These are phyloP conservation scores for Trichoderma virens DNA, from an alignment of 495 filamentous ascomycete genomes.

Conservation along the genomic window DNA sequence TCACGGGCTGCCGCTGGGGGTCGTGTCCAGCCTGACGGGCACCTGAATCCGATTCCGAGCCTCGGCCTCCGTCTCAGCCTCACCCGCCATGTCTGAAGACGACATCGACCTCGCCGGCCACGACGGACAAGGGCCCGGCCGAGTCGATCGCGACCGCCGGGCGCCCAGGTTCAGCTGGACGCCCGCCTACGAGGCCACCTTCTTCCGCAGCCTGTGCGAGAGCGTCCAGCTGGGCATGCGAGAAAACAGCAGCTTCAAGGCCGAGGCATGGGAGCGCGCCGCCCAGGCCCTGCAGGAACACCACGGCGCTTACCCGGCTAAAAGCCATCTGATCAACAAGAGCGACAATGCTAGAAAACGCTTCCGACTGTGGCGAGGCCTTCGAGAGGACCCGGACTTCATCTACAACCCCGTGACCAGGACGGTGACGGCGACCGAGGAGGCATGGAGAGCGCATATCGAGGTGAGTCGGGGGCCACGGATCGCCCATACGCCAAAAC, in stretches of 20 bases:
- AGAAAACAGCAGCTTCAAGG: slow-evolving; percentile 45
- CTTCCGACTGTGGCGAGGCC: slow-evolving; percentile 45
- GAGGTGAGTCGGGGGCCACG: slow-evolving; percentile 24
- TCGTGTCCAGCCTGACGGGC: background rate
- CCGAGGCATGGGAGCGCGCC: slow-evolving; percentile 44
- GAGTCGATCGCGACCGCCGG: slow-evolving; percentile 26
- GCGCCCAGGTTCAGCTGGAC: slow-evolving; percentile 47
- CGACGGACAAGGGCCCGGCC: slow-evolving; percentile 15
- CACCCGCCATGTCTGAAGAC: slow-evolving; percentile 27
- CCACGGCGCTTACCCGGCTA: slow-evolving; percentile 40
- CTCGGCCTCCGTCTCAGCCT: background rate
- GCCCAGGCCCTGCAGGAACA: slow-evolving; percentile 35
- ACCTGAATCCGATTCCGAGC: background rate
- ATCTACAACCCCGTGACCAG: slow-evolving; percentile 34
- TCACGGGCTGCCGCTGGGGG: background rate
- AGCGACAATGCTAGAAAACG: slow-evolving; percentile 47
- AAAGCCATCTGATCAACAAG: slow-evolving; percentile 46
- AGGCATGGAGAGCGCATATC: slow-evolving; percentile 40
- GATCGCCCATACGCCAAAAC: slow-evolving; percentile 10
- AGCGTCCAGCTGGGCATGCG: slow-evolving; percentile 39
- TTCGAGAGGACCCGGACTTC: slow-evolving; percentile 42
- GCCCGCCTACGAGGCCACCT: slow-evolving; percentile 38
- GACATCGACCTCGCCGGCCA: slow-evolving; percentile 23
- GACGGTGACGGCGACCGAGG: slow-evolving; percentile 40
- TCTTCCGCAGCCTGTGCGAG: slow-evolving; percentile 44